phyloP scores from a whole-genome alignment of 768 basidiomycete genomes.

The Mycena crocata region DNA sequence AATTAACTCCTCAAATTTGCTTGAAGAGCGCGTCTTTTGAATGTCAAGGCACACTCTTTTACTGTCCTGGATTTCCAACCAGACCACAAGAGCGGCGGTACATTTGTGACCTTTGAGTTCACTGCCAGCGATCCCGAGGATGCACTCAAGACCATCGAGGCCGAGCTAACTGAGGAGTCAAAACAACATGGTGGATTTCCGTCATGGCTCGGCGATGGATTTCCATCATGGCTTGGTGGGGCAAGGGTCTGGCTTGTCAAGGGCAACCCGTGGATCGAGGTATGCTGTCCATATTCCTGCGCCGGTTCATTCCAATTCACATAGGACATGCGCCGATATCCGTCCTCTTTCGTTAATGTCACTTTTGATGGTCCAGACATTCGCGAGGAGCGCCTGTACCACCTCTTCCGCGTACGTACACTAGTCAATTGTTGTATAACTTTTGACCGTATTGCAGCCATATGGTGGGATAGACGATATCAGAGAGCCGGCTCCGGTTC shows the following conservation, averaged over 20 bases:
- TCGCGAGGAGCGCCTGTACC: conserved; percentile 82
- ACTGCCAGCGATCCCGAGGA: conserved; percentile 46
- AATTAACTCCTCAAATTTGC: conserved; percentile 43
- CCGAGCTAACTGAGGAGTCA: conserved; percentile 56
- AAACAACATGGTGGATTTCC: conserved; percentile 66
- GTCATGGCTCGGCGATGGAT: conserved; percentile 69
- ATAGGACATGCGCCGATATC: conserved; percentile 89
- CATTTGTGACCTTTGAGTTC: conserved; percentile 83
- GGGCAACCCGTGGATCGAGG: conserved; percentile 87
- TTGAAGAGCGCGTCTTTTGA: conserved; percentile 61
- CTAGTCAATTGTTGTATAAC: background rate
- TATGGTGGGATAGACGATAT: conserved; percentile 86
- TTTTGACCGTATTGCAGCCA: conserved; percentile 57
- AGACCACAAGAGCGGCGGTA: conserved; percentile 85
- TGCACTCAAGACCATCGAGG: conserved; percentile 61
- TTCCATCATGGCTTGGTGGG: conserved; percentile 71
- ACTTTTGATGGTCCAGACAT: conserved; percentile 92
- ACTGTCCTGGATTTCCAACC: conserved; percentile 72
- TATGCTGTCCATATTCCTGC: conserved; percentile 41
- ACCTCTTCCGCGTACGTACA: conserved; percentile 75
- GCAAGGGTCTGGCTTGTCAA: conserved; percentile 79
- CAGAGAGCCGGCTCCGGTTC: conserved; percentile 65
- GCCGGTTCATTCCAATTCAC: conserved; percentile 4
- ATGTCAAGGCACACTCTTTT: conserved; percentile 68
- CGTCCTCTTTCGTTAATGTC: conserved; percentile 78